Conservation (phyloP, 2,329 filamentous ascomycete genomes). For the Penicillium hesseltinei region DNA sequence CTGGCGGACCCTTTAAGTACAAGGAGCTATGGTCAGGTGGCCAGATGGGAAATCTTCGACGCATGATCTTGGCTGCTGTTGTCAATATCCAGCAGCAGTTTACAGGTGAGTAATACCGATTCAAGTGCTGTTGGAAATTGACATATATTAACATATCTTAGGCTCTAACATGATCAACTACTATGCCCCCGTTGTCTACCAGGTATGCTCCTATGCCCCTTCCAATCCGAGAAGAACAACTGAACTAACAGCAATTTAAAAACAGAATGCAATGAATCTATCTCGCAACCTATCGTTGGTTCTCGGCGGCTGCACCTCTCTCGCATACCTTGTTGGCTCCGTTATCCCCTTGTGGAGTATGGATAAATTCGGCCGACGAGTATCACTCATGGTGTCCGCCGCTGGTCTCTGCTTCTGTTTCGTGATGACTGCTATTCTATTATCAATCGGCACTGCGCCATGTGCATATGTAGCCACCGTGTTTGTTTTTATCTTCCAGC, state of each 20-base stretch:
- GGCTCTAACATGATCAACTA: slow-evolving; percentile 42
- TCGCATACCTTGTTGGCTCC: slow-evolving; percentile 43
- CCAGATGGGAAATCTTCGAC: slow-evolving; percentile 33
- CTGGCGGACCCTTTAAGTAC: slow-evolving; percentile 35
- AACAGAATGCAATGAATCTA: slow-evolving; percentile 36
- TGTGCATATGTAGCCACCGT: slow-evolving; percentile 44
- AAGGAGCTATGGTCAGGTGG: slow-evolving; percentile 38
- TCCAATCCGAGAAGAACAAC: background rate
- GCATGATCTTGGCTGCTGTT: slow-evolving; percentile 34
- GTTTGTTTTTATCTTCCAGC: slow-evolving; percentile 49
- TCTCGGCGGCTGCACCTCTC: slow-evolving; percentile 48
- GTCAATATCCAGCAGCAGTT: slow-evolving; percentile 40
- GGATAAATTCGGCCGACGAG: slow-evolving; percentile 44
- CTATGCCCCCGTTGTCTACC: slow-evolving; percentile 43
- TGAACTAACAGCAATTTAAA: background rate
- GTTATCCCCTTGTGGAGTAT: slow-evolving; percentile 44
- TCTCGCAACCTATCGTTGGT: slow-evolving; percentile 52
- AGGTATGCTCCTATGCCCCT: slow-evolving; percentile 11
- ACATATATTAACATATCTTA: background rate
- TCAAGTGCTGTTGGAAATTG: fast-evolving
- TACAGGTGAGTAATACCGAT: slow-evolving; percentile 20
- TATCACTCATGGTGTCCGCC: slow-evolving; percentile 43
- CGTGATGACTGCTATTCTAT: slow-evolving; percentile 40
- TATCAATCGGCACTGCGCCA: slow-evolving; percentile 32
- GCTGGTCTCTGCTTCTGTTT: slow-evolving; percentile 47